Base-by-base conservation (phyloP, 2,329 filamentous ascomycete species). In the Thermochaetoides dissita region DNA sequence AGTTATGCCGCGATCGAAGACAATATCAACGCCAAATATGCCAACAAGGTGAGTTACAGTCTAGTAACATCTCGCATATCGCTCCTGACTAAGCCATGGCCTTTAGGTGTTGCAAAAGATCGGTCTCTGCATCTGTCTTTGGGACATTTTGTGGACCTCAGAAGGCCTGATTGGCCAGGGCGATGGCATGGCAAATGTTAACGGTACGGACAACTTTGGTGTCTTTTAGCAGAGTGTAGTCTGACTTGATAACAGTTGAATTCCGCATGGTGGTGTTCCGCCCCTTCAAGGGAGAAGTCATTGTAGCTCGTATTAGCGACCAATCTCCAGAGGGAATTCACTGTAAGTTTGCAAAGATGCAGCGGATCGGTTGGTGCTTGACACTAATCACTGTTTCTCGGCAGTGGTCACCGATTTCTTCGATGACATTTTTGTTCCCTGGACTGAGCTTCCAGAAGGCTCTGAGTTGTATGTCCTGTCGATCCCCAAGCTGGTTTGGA, bases 1-100 rank as follows among this genome's bases (percentile, higher is more conserved):
- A 93, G 84, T 56, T 74, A 77, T 30, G 74, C 87, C 49, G 86
- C 87, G 1, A 85, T 98, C 49, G 87, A 95, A 63, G 88, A 98
- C 65, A 91, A 91, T 55, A 91, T 98, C 65, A 96, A 98, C 60
- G 73, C 79, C 49, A 98, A 98, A 64, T 98, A 95, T 62, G 79
- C 89, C 46, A 95, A 98, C 65, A 91, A 89, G 63, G 81, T 85
- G 38, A 39, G 42, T 4, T 10, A 24, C 12, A 9, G 29, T 29
- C 2, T 11, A 30, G 34, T 2, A n/a, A 7, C 11, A 10, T 29
- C 6, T 30, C 12, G n/a, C n/a, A 8, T 6, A 5, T 24, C 33
- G 33, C 10, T 12, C 11, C 30, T 7, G 7, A 30, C 42, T 43
- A 36, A 49, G 37, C 35, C n/a, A 43, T 36, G 32, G 11, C 28